Evolutionary conservation across 805 yeast species (phyloP).

Genomic region (Nakazawaea sp.): DNA sequence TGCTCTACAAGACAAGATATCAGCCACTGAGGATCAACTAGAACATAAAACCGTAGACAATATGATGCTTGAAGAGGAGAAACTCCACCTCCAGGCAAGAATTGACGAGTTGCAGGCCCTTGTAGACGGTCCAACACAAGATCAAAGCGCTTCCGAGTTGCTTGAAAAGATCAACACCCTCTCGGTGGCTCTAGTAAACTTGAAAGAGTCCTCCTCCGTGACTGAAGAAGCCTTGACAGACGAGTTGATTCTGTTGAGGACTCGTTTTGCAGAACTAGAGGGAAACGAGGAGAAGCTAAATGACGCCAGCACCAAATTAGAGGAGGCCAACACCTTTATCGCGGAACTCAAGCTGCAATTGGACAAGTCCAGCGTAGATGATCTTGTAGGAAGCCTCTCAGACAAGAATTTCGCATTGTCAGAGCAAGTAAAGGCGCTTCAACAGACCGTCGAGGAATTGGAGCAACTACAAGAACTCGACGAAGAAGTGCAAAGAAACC

Average conservation of each 20-base stretch:
- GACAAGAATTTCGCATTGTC: constrained; percentile 27
- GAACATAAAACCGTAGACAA: constrained; percentile 35
- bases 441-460: constrained; percentile 33
- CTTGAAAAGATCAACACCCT: background rate
- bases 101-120: constrained; percentile 21
- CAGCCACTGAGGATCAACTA: constrained; percentile 20
- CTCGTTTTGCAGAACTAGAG: background rate
- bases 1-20: constrained; percentile 16
- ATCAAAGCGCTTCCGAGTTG: background rate
- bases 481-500: constrained; percentile 40
- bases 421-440: constrained; percentile 25
- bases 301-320: constrained; percentile 3
- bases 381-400: constrained; percentile 27
- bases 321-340: constrained; percentile 25
- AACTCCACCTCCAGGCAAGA: constrained; percentile 21
- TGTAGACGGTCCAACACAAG: constrained; percentile 18
- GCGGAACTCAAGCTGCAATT: constrained; percentile 27
- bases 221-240: background rate
- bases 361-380: constrained; percentile 22
- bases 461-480: constrained; percentile 45
- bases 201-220: background rate
- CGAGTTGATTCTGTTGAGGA: background rate
- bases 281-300: background rate
- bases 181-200: background rate
- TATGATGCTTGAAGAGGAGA: constrained; percentile 31